Percentiles rank a stretch among this genome's conserved stretches.
phyloP scores from a whole-genome alignment of 1,284 basidiomycete species.

The Bjerkandera adusta region DNA sequence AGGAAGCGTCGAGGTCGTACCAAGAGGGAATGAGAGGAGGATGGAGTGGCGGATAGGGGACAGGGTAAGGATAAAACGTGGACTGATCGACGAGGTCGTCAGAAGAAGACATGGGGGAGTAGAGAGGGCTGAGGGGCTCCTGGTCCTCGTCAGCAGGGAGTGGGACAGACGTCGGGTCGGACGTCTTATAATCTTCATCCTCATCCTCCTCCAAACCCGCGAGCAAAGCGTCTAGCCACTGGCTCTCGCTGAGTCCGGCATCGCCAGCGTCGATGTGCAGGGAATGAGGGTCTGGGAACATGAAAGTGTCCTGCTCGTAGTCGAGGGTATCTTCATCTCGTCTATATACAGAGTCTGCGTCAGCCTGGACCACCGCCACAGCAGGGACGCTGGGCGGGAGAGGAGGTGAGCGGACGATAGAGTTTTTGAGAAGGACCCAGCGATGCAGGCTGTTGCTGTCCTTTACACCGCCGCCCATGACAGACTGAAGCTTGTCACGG shows the following conservation, averaged over 20 bases:
- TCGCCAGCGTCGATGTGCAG: conserved; percentile 40
- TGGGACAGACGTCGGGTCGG: conserved; percentile 43
- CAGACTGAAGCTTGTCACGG: conserved; percentile 70
- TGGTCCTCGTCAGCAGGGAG: conserved; percentile 50
- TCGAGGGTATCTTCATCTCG: conserved; percentile 43
- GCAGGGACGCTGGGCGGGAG: conserved; percentile 30
- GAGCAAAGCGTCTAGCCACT: conserved; percentile 77
- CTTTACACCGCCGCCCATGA: conserved; percentile 47
- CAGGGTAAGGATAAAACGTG: conserved; percentile 51
- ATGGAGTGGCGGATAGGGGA: conserved; percentile 64
- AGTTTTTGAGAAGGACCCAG: conserved; percentile 85
- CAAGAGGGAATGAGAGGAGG: conserved; percentile 48
- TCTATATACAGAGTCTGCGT: conserved; percentile 40
- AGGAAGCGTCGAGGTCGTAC: conserved; percentile 38
- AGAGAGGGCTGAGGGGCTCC: conserved; percentile 50
- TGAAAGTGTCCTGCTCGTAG: conserved; percentile 56
- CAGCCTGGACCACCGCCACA: conserved; percentile 31
- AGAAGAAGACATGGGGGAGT: conserved; percentile 68
- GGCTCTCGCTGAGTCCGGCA: conserved; percentile 56
- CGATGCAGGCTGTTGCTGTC: conserved; percentile 76
- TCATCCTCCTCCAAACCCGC: conserved; percentile 67
- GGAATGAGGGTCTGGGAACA: conserved; percentile 73
- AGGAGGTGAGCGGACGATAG: conserved; percentile 57
- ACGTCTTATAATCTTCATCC: conserved; percentile 46
- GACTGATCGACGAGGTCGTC: conserved; percentile 61